Evolutionary conservation across 192 early-diverging fungal species (phyloP).

Genomic region (Backusella macrospora): DNA sequence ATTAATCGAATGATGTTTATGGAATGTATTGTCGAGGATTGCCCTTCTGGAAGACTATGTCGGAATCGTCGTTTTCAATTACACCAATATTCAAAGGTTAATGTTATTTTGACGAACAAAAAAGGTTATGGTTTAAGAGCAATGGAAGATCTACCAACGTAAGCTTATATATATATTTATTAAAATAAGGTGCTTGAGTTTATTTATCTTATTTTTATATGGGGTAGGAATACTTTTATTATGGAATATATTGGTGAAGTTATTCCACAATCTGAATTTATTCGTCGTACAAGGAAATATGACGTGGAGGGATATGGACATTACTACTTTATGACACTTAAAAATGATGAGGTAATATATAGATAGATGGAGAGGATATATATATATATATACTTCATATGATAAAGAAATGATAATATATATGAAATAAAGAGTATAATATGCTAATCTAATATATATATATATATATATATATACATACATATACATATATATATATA

Average conservation of each 20-base stretch:
- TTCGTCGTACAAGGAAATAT: constrained; percentile 83
- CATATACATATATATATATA: too few relatives aligned
- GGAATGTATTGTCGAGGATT: constrained; percentile 88
- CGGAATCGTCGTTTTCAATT: constrained; percentile 90
- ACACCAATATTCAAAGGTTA: constrained; percentile 79
- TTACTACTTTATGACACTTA: constrained; percentile 98
- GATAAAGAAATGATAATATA: not conserved
- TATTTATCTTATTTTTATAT: not conserved
- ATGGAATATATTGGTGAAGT: constrained; percentile 99
- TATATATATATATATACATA: too few relatives aligned
- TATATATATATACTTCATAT: too few relatives aligned
- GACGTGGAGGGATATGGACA: constrained; percentile 79
- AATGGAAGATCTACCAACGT: constrained; percentile 62
- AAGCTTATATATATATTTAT: constrained; percentile 1
- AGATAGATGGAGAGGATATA: too few relatives aligned
- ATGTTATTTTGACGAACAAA: constrained; percentile 86
- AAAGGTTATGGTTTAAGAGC: constrained; percentile 93
- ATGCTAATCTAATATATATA: not conserved
- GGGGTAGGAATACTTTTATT: constrained; percentile 75
- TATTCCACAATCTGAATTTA: constrained; percentile 75
- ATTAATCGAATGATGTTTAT: constrained; percentile 91
- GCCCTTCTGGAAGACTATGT: constrained; percentile 86
- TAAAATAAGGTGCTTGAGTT: too few relatives aligned
- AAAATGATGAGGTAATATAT: constrained; percentile 74
- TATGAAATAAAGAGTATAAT: not conserved